Evolutionary conservation across 495 filamentous ascomycete species (phyloP).

Genomic region (Penicillium samsonianum): DNA sequence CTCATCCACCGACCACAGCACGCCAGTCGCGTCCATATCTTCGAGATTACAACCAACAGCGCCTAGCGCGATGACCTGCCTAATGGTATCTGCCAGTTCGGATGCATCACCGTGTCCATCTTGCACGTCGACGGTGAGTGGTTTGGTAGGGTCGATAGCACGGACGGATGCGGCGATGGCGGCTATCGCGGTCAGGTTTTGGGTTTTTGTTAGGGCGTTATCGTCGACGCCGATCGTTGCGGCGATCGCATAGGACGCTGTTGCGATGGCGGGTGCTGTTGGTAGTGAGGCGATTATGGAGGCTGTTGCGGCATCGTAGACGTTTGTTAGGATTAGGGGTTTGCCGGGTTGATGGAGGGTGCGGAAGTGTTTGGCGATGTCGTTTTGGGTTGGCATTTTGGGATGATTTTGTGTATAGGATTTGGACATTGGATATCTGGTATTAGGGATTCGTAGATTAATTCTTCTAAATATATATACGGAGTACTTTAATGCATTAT

Average conservation of each 20-base stretch:
- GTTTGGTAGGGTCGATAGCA: slow-evolving; percentile 25
- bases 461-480: not conserved
- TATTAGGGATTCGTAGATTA: not conserved
- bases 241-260: slow-evolving; percentile 54
- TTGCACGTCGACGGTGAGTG: slow-evolving; percentile 54
- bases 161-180: slow-evolving; percentile 69
- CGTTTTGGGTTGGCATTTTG: slow-evolving; percentile 1
- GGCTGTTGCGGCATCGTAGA: slow-evolving; percentile 52
- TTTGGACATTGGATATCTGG: not conserved
- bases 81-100: slow-evolving; percentile 38
- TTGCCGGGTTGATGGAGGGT: slow-evolving; percentile 48
- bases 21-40: slow-evolving; percentile 41
- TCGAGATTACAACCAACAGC: slow-evolving; percentile 56
- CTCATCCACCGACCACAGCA: slow-evolving; percentile 34
- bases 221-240: slow-evolving; percentile 43
- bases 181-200: slow-evolving; percentile 68
- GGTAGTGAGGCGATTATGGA: slow-evolving; percentile 42
- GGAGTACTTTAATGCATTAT: not conserved
- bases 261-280: slow-evolving; percentile 49
- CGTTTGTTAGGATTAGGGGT: slow-evolving; percentile 55
- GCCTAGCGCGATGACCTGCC: slow-evolving; percentile 40
- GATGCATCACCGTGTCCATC: slow-evolving; percentile 51
- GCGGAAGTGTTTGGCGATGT: slow-evolving; percentile 17
- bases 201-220: slow-evolving; percentile 41
- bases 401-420: too few species aligned